A percentile compares a stretch with the other conserved stretches of the same genome.
Evolutionary conservation across 2,329 filamentous ascomycete species (phyloP).

Genomic region (Rutstroemia sydowiana): DNA sequence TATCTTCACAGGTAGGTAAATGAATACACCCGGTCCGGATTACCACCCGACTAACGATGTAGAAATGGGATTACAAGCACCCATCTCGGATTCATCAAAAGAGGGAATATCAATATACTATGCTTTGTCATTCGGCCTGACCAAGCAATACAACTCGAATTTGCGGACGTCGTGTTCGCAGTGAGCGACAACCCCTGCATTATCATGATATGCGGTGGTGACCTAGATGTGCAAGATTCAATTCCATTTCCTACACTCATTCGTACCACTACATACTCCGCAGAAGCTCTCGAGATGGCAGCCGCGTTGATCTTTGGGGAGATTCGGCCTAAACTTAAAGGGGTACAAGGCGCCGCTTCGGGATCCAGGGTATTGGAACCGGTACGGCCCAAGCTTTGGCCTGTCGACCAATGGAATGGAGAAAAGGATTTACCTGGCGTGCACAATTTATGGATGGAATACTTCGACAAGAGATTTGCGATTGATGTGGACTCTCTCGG

Average conservation of each 20-base stretch:
- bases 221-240: conserved; percentile 34
- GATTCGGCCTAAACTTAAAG: not conserved
- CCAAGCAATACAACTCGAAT: conserved; percentile 44
- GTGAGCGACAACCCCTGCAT: conserved; percentile 44
- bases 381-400: conserved; percentile 21
- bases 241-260: conserved; percentile 45
- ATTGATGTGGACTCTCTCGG: conserved; percentile 38
- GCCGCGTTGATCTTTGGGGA: conserved; percentile 46
- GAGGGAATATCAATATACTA: conserved; percentile 38
- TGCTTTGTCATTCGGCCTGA: conserved; percentile 35
- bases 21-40: conserved; percentile 7
- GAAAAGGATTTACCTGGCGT: conserved; percentile 23
- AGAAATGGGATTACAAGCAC: conserved; percentile 42
- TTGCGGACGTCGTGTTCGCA: conserved; percentile 36
- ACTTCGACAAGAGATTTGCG: conserved; percentile 34
- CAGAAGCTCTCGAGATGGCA: conserved; percentile 40
- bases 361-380: not conserved
- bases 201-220: conserved; percentile 44
- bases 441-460: conserved; percentile 23
- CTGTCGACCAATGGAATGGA: conserved; percentile 28
- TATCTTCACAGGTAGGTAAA: conserved; percentile 49
- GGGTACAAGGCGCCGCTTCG: not conserved
- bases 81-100: conserved; percentile 28
- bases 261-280: conserved; percentile 41
- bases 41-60: not conserved